Percentiles rank a stretch among this genome's conserved stretches.
These are phyloP conservation scores for Colletotrichum magnum DNA, from an alignment of 2,329 filamentous ascomycete genomes.

Conservation along the genomic window DNA sequence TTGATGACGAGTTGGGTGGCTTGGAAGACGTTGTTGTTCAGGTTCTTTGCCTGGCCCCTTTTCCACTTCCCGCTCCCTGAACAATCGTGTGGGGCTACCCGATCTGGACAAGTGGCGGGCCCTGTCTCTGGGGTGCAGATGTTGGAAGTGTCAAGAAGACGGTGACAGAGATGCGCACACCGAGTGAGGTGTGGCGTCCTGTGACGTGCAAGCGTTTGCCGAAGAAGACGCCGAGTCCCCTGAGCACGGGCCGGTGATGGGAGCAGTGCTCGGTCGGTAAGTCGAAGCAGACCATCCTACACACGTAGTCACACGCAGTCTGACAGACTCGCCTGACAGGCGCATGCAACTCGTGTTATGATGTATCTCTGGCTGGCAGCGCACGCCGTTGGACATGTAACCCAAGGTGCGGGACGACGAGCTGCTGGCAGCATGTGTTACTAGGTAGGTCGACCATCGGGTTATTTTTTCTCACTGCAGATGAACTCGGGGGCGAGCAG, in stretches of 20 bases:
- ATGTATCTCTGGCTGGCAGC: not conserved
- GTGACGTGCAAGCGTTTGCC: constrained; percentile 20
- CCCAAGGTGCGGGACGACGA: not conserved
- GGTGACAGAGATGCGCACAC: constrained; percentile 9
- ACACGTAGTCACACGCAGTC: not conserved
- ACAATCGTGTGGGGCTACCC: constrained; percentile 20
- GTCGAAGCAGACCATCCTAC: constrained; percentile 5
- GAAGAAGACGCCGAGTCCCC: constrained; percentile 2
- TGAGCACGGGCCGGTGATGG: constrained; percentile 24
- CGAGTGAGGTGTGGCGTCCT: constrained; percentile 12
- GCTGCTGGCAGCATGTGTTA: constrained; percentile 5
- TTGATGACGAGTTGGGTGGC: constrained; percentile 30
- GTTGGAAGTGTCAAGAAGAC: constrained; percentile 6
- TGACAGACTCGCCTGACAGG: no score
- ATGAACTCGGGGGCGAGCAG: not conserved
- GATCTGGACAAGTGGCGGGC: constrained; percentile 25
- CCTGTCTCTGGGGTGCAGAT: constrained; percentile 24
- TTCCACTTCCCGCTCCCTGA: constrained; percentile 31
- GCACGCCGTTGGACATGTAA: constrained; percentile 4
- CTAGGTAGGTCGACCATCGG: constrained; percentile 3
- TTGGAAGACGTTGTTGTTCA: constrained; percentile 23
- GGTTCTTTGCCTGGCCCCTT: constrained; percentile 16
- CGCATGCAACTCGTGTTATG: not conserved
- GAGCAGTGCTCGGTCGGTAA: constrained; percentile 9
- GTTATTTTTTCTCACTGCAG: not conserved